These are phyloP conservation scores for Polygonum aviculare DNA, from an alignment of 148 eudicot genomes.

Conservation along the genomic window DNA sequence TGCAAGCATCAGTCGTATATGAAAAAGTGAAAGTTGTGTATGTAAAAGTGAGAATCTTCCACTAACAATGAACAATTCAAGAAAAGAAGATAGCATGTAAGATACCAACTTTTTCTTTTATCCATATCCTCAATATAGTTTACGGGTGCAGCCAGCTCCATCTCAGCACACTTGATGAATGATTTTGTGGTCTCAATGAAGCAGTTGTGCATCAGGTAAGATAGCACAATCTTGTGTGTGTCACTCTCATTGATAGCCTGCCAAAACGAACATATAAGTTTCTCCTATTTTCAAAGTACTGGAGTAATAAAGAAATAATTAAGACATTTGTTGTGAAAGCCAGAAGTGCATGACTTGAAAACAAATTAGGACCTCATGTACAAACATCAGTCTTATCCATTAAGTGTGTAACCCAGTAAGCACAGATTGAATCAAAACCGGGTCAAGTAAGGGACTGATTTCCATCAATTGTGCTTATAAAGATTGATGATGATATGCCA, in stretches of 20 bases:
- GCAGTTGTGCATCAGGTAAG: conserved; percentile 92
- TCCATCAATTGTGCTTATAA: not conserved
- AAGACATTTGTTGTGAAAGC: not conserved
- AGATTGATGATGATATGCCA: not conserved
- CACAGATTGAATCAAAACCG: not conserved
- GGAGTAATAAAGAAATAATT: not conserved
- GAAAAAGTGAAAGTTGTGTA: not conserved
- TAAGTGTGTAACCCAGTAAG: not conserved
- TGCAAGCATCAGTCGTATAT: not conserved
- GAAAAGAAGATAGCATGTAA: not conserved
- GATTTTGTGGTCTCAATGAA: conserved; percentile 72
- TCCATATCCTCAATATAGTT: conserved; percentile 71
- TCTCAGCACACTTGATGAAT: conserved; percentile 47
- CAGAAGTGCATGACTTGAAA: not conserved
- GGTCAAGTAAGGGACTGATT: not conserved
- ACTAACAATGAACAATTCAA: not conserved
- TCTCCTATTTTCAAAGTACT: not conserved
- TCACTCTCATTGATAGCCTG: conserved; percentile 66
- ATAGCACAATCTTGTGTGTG: conserved; percentile 66
- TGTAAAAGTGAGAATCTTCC: not conserved
- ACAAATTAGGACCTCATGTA: not conserved
- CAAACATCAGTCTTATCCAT: not conserved
- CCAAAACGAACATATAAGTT: not conserved
- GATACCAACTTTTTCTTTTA: conserved; percentile 63
- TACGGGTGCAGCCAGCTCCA: conserved; percentile 42